Percentiles rank a stretch among this genome's conserved stretches.
Evolutionary conservation across 2,329 filamentous ascomycete species (phyloP).

Genomic region (Hypoxylon sp.): DNA sequence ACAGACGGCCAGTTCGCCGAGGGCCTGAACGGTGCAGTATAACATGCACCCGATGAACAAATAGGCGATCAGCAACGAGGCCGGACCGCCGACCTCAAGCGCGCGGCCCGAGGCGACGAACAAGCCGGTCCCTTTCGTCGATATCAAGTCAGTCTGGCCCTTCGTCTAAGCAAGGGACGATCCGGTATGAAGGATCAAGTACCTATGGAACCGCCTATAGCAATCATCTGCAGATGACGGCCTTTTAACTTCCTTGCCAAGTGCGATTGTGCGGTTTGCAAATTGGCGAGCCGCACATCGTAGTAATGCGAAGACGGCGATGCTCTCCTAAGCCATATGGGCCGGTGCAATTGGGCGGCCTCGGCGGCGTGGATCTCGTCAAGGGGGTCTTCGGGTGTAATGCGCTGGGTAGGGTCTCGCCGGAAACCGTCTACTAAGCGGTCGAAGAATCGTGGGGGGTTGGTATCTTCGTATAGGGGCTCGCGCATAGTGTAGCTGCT

Average conservation of each 20-base stretch:
- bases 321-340: constrained; percentile 48
- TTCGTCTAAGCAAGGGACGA: background rate
- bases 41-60: constrained; percentile 85
- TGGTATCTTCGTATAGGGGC: constrained; percentile 58
- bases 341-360: constrained; percentile 46
- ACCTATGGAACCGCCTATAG: constrained; percentile 92
- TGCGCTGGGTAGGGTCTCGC: constrained; percentile 66
- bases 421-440: constrained; percentile 73
- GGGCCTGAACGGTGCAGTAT: constrained; percentile 90
- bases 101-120: constrained; percentile 86
- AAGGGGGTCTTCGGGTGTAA: constrained; percentile 61
- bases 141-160: constrained; percentile 33
- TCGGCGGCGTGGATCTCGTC: constrained; percentile 49
- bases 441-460: constrained; percentile 52
- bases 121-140: constrained; percentile 75
- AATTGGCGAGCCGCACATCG: constrained; percentile 68
- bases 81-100: constrained; percentile 79
- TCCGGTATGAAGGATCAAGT: constrained; percentile 11
- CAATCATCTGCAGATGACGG: constrained; percentile 96
- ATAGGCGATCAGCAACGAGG: constrained; percentile 82
- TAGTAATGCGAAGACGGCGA: constrained; percentile 61
- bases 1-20: constrained; percentile 90
- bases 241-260: constrained; percentile 83
- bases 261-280: constrained; percentile 81
- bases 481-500: constrained; percentile 66